Conservation (phyloP, 305 asterid species). For the Stenogyne calaminthoides region DNA sequence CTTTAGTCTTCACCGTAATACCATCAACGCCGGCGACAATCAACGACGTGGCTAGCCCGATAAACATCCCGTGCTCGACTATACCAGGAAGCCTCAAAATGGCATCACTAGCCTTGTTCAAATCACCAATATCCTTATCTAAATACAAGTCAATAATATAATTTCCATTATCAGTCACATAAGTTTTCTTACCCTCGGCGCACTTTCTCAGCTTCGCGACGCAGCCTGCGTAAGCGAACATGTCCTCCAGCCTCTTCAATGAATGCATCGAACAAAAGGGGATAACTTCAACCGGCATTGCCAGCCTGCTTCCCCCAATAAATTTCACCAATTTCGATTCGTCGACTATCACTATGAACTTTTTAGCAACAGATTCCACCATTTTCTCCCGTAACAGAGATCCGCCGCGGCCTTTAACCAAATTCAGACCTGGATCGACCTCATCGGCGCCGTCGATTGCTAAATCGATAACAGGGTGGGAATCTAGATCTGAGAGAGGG, state of each 20-base stretch:
- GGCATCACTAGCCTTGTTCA: constrained; percentile 68
- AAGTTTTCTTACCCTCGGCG: constrained; percentile 36
- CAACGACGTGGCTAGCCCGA: constrained; percentile 79
- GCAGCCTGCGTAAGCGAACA: constrained; percentile 71
- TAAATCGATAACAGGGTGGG: constrained; percentile 67
- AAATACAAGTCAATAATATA: constrained; percentile 77
- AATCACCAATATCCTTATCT: constrained; percentile 72
- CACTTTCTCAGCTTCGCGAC: constrained; percentile 59
- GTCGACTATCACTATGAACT: constrained; percentile 78
- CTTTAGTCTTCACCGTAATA: constrained; percentile 60
- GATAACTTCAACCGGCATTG: constrained; percentile 90
- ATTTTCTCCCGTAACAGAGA: constrained; percentile 79
- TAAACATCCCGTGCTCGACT: constrained; percentile 90
- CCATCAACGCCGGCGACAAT: constrained; percentile 85
- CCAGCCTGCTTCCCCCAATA: constrained; percentile 76
- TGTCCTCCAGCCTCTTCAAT: constrained; percentile 57
- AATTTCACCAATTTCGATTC: constrained; percentile 68
- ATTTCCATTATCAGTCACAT: constrained; percentile 79
- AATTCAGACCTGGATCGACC: constrained; percentile 74
- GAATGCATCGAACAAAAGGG: constrained; percentile 82
- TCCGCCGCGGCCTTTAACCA: constrained; percentile 91
- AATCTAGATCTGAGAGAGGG: constrained; percentile 79
- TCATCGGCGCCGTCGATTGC: constrained; percentile 92
- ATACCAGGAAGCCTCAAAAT: constrained; percentile 91
- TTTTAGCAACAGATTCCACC: constrained; percentile 72